Evolutionary conservation across 129 eudicot genomes (phyloP).

Genomic region (Tagetes patula): DNA sequence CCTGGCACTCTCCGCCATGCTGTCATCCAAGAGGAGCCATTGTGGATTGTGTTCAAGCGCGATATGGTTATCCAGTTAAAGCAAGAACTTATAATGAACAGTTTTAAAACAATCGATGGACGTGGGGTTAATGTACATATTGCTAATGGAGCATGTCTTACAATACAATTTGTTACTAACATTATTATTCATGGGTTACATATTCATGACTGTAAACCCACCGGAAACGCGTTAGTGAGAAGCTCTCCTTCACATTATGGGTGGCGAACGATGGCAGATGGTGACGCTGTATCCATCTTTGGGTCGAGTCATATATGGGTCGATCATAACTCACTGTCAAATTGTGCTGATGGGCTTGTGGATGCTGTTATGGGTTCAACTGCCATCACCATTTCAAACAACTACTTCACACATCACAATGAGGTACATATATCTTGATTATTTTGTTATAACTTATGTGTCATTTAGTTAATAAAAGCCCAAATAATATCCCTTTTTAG

Average conservation of each 20-base stretch:
- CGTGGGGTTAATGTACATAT: constrained; percentile 94
- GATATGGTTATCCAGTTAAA: constrained; percentile 82
- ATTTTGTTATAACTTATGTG: background rate
- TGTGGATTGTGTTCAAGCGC: constrained; percentile 83
- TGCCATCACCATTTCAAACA: constrained; percentile 91
- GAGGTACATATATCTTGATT: constrained; percentile 49
- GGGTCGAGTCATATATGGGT: constrained; percentile 88
- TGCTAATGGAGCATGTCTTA: constrained; percentile 82
- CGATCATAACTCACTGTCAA: constrained; percentile 84
- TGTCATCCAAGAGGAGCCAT: constrained; percentile 78
- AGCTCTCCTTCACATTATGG: constrained; percentile 88
- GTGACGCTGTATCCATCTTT: constrained; percentile 82
- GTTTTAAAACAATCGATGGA: constrained; percentile 88
- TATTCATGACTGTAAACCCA: constrained; percentile 86
- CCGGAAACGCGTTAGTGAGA: constrained; percentile 92
- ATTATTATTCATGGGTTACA: constrained; percentile 79
- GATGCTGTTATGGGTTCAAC: constrained; percentile 98
- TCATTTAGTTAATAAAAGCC: background rate
- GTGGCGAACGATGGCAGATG: constrained; percentile 96
- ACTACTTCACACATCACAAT: constrained; percentile 81
- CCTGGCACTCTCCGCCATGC: constrained; percentile 94
- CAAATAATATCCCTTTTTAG: background rate
- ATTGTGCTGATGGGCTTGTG: constrained; percentile 91
- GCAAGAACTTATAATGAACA: constrained; percentile 91
- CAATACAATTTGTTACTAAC: constrained; percentile 78